Percentiles rank a stretch among this genome's conserved stretches.
phyloP scores from a whole-genome alignment of 1,284 basidiomycete genomes.

The Apiotrichum veenhuisii region DNA sequence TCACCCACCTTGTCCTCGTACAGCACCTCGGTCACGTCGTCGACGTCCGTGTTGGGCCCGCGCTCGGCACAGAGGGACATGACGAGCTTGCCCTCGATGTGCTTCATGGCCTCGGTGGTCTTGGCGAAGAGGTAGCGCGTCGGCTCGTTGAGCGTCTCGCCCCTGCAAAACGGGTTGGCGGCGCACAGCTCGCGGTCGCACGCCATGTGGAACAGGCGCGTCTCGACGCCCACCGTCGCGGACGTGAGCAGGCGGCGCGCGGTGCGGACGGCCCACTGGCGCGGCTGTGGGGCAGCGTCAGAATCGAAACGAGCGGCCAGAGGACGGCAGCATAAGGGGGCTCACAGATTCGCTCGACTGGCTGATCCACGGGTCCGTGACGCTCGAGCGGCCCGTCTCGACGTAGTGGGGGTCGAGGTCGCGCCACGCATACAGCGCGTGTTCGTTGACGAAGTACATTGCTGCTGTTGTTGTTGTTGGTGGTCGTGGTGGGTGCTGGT shows the following conservation, averaged over 20 bases:
- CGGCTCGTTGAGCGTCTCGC: no score
- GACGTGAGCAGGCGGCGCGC: background rate
- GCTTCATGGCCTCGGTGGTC: no score
- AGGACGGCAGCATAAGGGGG: no score
- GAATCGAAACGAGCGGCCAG: background rate
- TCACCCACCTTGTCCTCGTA: no score
- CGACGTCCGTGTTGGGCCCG: no score
- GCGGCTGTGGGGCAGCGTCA: background rate
- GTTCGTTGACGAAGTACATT: background rate
- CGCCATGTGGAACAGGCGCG: background rate
- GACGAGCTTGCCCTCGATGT: no score
- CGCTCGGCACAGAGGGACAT: no score
- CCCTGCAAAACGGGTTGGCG: background rate
- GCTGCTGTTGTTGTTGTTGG: no score
- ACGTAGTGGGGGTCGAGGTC: background rate
- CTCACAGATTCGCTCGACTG: background rate
- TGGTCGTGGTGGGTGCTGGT: no score
- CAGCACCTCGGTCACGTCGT: no score
- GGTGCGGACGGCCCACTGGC: background rate
- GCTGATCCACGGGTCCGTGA: background rate
- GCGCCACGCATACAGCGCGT: background rate
- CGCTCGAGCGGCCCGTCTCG: background rate
- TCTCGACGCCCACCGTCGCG: background rate
- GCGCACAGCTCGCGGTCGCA: background rate
- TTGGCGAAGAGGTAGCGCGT: background rate